Conservation (phyloP, 2,329 filamentous ascomycete species). For the Lachnellula arida region DNA sequence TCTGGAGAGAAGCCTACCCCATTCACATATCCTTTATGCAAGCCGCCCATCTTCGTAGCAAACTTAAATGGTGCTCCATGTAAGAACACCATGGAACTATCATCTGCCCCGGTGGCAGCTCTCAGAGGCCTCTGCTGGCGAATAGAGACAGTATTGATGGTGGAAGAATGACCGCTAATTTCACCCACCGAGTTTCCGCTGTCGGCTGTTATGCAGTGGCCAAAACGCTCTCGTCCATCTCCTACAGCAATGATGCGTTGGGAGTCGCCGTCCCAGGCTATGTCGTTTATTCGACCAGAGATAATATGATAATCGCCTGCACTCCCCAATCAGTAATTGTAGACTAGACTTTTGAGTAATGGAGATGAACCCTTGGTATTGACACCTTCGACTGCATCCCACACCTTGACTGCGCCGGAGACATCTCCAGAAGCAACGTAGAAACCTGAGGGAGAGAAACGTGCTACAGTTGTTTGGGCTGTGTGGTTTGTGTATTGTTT, state of each 20-base stretch:
- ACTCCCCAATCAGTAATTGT: background rate
- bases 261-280: slow-evolving; percentile 96
- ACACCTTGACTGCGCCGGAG: slow-evolving; percentile 79
- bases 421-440: slow-evolving; percentile 91
- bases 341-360: background rate
- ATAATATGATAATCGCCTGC: slow-evolving; percentile 86
- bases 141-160: slow-evolving; percentile 87
- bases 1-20: slow-evolving; percentile 88
- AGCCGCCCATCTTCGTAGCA: slow-evolving; percentile 70
- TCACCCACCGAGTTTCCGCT: slow-evolving; percentile 95
- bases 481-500: slow-evolving; percentile 94
- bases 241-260: slow-evolving; percentile 95
- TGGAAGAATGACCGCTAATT: slow-evolving; percentile 83
- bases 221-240: slow-evolving; percentile 88
- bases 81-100: slow-evolving; percentile 85
- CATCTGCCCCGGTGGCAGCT: slow-evolving; percentile 87
- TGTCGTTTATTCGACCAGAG: slow-evolving; percentile 88
- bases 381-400: slow-evolving; percentile 81
- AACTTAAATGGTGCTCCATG: slow-evolving; percentile 96
- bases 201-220: slow-evolving; percentile 90
- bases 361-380: slow-evolving; percentile 59
- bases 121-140: slow-evolving; percentile 85
- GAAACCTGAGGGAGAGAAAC: slow-evolving; percentile 90
- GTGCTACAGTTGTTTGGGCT: slow-evolving; percentile 81
- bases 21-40: slow-evolving; percentile 86